These are phyloP conservation scores for Dovyalis caffra DNA, from an alignment of 345 rosid genomes.

Conservation along the genomic window DNA sequence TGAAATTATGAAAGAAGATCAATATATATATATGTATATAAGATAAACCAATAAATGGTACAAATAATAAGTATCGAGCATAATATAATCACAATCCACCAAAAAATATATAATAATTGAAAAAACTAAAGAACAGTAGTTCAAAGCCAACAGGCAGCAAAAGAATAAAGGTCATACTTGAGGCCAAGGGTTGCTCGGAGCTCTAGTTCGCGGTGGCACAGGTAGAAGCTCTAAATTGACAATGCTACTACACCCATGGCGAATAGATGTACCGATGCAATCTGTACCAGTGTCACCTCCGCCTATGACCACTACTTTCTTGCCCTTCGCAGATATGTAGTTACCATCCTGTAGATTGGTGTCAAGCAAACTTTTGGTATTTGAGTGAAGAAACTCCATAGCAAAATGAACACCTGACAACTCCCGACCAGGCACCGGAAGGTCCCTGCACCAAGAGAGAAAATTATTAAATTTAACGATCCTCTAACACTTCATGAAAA, in stretches of 20 bases:
- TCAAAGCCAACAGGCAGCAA: background rate
- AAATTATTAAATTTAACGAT: background rate
- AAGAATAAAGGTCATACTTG: conserved; percentile 49
- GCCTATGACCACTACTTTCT: conserved; percentile 94
- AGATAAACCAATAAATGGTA: too few relatives aligned
- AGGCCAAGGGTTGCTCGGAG: conserved; percentile 99
- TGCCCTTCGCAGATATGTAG: conserved; percentile 86
- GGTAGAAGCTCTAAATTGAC: conserved; percentile 94
- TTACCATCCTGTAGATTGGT: conserved; percentile 76
- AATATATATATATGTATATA: too few relatives aligned
- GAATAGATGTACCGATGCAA: conserved; percentile 95
- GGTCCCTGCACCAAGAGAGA: conserved; percentile 69
- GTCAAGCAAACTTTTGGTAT: conserved; percentile 98
- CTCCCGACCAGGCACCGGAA: conserved; percentile 89
- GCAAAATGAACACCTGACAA: conserved; percentile 93
- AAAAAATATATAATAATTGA: too few relatives aligned
- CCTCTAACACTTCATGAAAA: background rate
- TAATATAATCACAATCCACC: too few relatives aligned
- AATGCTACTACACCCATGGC: conserved; percentile 79
- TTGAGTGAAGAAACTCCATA: conserved; percentile 94
- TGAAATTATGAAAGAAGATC: background rate
- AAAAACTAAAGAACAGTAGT: background rate
- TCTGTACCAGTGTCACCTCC: conserved; percentile 99
- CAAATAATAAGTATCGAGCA: too few relatives aligned
- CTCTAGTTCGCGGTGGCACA: conserved; percentile 79